Conservation (phyloP, 257 asterid genomes). For the Solanum peruvianum region DNA sequence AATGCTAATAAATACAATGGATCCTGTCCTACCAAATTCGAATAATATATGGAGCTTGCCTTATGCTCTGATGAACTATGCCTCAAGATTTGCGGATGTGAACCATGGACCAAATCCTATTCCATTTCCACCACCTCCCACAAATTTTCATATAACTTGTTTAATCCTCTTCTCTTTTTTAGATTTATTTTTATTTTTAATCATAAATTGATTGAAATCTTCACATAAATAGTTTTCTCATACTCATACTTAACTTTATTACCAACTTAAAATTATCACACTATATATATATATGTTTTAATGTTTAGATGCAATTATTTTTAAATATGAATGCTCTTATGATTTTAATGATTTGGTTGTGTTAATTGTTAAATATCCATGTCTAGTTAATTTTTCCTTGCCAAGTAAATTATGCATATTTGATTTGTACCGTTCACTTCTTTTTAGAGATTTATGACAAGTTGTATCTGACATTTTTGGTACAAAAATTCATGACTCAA, state of each 20-base stretch:
- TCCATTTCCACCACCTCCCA: neutral
- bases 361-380: too few species aligned
- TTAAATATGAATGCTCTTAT: neutral
- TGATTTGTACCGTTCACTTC: neutral
- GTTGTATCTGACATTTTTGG: neutral
- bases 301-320: neutral
- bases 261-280: neutral
- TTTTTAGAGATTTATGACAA: neutral
- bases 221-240: neutral
- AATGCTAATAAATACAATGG: neutral
- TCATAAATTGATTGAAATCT: neutral
- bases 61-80: neutral
- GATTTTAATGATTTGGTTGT: too few species aligned
- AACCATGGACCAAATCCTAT: neutral
- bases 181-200: neutral
- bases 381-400: neutral
- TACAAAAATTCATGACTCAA: neutral
- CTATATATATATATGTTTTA: neutral
- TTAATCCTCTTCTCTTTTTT: neutral
- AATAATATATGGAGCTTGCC: neutral
- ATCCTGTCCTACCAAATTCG: neutral
- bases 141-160: neutral
- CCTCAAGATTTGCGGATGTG: neutral
- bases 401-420: neutral
- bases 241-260: neutral